A percentile compares a stretch with the other conserved stretches of the same genome.
Evolutionary conservation across 164 flowering plant genomes (phyloP).

Genomic region (Chimonanthus praecox): DNA sequence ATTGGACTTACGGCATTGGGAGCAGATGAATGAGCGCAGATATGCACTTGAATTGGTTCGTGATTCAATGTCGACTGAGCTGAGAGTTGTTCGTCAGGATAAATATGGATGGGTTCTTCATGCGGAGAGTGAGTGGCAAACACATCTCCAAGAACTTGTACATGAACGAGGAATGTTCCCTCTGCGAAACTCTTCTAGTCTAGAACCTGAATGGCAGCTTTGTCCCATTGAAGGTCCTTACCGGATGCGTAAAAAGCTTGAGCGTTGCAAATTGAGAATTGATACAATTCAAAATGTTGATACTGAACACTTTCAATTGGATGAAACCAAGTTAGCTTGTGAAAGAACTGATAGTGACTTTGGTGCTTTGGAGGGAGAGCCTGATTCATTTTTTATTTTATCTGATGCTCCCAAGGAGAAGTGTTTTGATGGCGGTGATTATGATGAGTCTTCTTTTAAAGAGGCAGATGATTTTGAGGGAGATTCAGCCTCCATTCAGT

Average conservation of each 20-base stretch:
- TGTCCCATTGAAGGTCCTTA: constrained; percentile 99
- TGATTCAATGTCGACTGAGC: constrained; percentile 89
- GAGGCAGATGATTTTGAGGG: constrained; percentile 46
- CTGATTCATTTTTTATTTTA: constrained; percentile 51
- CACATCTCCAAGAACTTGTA: constrained; percentile 91
- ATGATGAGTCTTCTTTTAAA: constrained; percentile 44
- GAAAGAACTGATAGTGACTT: constrained; percentile 37
- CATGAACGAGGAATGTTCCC: constrained; percentile 96
- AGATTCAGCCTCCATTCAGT: constrained; percentile 44
- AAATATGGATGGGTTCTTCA: constrained; percentile 99
- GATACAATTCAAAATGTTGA: constrained; percentile 70
- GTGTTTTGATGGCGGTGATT: constrained; percentile 38
- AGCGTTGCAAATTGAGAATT: constrained; percentile 66
- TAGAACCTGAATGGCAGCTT: constrained; percentile 93
- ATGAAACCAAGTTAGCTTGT: constrained; percentile 40
- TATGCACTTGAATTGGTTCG: constrained; percentile 88
- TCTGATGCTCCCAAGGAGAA: constrained; percentile 38
- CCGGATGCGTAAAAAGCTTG: constrained; percentile 97
- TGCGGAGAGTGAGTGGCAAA: constrained; percentile 99
- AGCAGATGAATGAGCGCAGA: constrained; percentile 84
- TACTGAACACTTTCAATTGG: constrained; percentile 40
- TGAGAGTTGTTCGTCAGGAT: constrained; percentile 93
- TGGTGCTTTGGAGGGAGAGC: constrained; percentile 50
- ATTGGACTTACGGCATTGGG: constrained; percentile 70
- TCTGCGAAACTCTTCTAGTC: constrained; percentile 33